phyloP scores from a whole-genome alignment of 371 early-diverging fungal species.

The Apophysomyces sp. region DNA sequence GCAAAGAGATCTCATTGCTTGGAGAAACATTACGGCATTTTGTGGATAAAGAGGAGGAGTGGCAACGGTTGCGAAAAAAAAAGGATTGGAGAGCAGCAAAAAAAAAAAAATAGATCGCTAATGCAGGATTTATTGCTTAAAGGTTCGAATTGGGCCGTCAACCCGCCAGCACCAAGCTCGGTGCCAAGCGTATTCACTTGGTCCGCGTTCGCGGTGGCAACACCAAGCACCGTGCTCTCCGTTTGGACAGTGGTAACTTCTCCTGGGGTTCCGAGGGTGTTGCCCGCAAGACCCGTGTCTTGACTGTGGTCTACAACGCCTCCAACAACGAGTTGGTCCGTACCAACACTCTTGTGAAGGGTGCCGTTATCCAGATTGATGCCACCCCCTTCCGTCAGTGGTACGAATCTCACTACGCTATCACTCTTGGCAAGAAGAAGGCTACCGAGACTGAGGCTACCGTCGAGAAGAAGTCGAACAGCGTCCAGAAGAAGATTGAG shows the following conservation, averaged over 20 bases:
- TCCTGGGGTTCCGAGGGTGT: conserved; percentile 96
- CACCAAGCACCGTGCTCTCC: conserved; percentile 98
- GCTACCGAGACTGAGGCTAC: conserved; percentile 56
- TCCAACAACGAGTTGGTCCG: conserved; percentile 99
- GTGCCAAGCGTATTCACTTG: conserved; percentile 90
- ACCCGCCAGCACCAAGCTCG: conserved; percentile 97
- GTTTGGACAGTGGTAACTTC: conserved; percentile 98
- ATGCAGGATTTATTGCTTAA: neutral
- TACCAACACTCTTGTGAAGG: conserved; percentile 99
- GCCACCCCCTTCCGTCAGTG: conserved; percentile 99
- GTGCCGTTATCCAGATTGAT: conserved; percentile 98
- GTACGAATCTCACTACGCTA: conserved; percentile 96
- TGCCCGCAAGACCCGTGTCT: conserved; percentile 96
- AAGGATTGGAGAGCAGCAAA: neutral
- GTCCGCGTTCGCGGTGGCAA: conserved; percentile 99
- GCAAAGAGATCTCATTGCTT: conserved; percentile 1
- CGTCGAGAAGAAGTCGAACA: conserved; percentile 86
- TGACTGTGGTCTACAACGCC: conserved; percentile 99
- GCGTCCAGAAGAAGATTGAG: conserved; percentile 87
- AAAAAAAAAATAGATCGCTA: neutral
- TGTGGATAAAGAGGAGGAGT: neutral
- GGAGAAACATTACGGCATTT: neutral
- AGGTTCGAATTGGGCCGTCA: conserved; percentile 99
- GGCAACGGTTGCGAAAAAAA: neutral
- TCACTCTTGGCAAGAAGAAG: conserved; percentile 88